Evolutionary conservation across 306 rosid genomes (phyloP).

Genomic region (Parietaria judaica): DNA sequence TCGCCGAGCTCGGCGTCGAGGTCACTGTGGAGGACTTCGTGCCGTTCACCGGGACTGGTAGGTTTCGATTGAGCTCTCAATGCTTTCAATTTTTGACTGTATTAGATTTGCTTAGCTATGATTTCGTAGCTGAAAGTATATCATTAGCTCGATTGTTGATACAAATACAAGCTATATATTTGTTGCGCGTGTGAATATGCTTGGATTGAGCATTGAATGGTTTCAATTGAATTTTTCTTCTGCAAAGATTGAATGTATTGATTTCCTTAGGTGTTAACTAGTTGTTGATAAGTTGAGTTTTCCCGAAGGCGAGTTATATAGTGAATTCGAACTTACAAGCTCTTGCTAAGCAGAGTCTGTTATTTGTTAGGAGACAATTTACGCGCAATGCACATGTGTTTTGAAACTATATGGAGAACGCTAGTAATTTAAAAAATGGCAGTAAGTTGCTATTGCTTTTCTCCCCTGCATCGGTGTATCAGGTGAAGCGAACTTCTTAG

Average conservation of each 20-base stretch:
- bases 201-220: neutral
- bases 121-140: neutral
- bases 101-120: neutral
- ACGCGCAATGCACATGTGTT: neutral
- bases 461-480: slow-evolving; percentile 24
- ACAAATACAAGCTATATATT: neutral
- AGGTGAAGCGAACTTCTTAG: slow-evolving; percentile 95
- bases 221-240: neutral
- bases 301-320: too few relatives aligned
- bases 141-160: too few relatives aligned
- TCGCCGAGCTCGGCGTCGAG: slow-evolving; percentile 76
- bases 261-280: too few relatives aligned
- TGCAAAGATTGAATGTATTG: too few relatives aligned
- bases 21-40: slow-evolving; percentile 77
- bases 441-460: neutral
- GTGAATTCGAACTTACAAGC: too few relatives aligned
- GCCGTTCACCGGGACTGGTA: slow-evolving; percentile 96
- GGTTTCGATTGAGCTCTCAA: neutral
- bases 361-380: neutral
- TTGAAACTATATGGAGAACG: neutral
- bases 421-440: slow-evolving; percentile 4
- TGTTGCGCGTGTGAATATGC: neutral
- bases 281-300: too few relatives aligned
- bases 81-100: neutral
- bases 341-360: neutral